Percentiles rank a stretch among this genome's conserved stretches.
These are phyloP conservation scores for Pleurotus citrinopileatus DNA, from an alignment of 768 basidiomycete species.

Conservation along the genomic window DNA sequence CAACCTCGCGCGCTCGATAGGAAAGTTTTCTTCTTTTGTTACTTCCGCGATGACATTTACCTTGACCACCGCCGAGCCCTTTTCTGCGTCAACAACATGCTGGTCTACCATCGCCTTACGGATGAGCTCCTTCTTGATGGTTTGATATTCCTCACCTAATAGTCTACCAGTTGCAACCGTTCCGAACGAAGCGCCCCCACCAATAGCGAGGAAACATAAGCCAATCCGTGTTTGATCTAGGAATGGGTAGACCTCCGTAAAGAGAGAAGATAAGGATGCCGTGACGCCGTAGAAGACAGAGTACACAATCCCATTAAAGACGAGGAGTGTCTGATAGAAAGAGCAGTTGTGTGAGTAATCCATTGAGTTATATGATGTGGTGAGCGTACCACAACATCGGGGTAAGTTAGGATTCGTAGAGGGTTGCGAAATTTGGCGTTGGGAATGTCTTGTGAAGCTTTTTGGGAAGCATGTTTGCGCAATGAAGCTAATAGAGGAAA, in stretches of 20 bases:
- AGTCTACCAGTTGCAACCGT: conserved; percentile 56
- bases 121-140: conserved; percentile 32
- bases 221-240: conserved; percentile 66
- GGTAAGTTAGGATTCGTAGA: conserved; percentile 48
- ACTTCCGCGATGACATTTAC: conserved; percentile 8
- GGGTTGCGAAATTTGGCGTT: conserved; percentile 44
- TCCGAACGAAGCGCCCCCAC: conserved; percentile 67
- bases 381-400: conserved; percentile 40
- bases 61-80: not conserved
- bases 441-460: conserved; percentile 30
- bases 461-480: conserved; percentile 19
- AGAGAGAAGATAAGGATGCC: conserved; percentile 60
- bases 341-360: not conserved
- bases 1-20: conserved; percentile 60
- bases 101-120: conserved; percentile 19
- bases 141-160: conserved; percentile 62
- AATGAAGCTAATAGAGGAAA: conserved; percentile 42
- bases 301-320: conserved; percentile 49
- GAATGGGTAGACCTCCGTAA: conserved; percentile 54
- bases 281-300: conserved; percentile 60
- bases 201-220: conserved; percentile 74
- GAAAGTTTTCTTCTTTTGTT: conserved; percentile 39
- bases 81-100: conserved; percentile 13
- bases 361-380: not conserved
- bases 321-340: conserved; percentile 33